Evolutionary conservation across 2,329 filamentous ascomycete genomes (phyloP), one percentile per base, ranked within the genome.

Genomic region (Rugonectria rugulosa): DNA sequence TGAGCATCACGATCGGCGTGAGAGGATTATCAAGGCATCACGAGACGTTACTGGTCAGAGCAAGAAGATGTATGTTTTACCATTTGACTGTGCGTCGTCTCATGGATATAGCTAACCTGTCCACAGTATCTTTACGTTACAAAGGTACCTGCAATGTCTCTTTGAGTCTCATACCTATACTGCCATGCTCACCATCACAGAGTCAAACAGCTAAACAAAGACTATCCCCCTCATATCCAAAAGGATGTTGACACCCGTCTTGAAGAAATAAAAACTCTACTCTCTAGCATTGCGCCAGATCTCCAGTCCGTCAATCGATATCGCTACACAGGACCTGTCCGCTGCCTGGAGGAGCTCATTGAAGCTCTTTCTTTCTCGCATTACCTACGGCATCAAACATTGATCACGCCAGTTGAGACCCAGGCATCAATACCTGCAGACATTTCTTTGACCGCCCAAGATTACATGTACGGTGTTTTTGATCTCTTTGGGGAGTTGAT

Each of bases 401-500:
- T 98, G 42, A 88, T 98, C 63, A 84, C 86, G 0, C 84, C 84
- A 9, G 79, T 84, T 0, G 84, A 91, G 51, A 81, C 89, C 0
- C 73, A 79, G 24, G 74, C 68, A 0, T 73, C 77, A 3, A 72
- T 87, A 7, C 79, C 78, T 0, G 59, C 76, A 0, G 81, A 79
- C 1, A 81, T 97, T 3, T 67, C 79, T 1, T 79, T 97, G 17
- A 91, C 90, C 2, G 81, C 87, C 21, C 86, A 94, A 51, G 95
- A 99, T 73, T 98, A 97, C 71, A 77, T 97, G 54, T 88, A 95
- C 60, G 95, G 94, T 8, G 76, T 99, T 3, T 97, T 97, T 69
- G 95, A 99, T 73, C 84, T 98, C 64, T 93, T 93, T 1, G 95
- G 95, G 32, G 95, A 99, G 77, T 81, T 98, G 79, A 99, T 99